Evolutionary conservation across 768 basidiomycete genomes (phyloP), one percentile per base, ranked within the genome.

Genomic region (Russula emetica): DNA sequence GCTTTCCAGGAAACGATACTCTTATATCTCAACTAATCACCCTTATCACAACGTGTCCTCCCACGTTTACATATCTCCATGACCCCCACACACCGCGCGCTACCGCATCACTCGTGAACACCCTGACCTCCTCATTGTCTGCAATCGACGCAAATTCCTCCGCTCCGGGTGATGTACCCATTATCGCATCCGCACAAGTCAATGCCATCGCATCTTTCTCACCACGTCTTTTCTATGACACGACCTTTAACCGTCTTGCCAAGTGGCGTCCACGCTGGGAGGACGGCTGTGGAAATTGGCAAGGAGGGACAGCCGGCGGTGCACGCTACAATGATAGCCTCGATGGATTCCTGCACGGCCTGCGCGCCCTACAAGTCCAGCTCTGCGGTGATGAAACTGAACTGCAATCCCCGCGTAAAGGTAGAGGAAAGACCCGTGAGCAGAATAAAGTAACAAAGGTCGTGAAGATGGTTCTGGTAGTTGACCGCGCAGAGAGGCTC

Each of bases 401-500:
- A 8, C 18, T 24, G 20, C 16, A n/a, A n/a, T 40, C 56, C 66
- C 59, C 62, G 54, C 53, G 44, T 40, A 59, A 57, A n/a, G 44
- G 50, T 11, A 62, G 68, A 13, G 65, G 67, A 34, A 70, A 62
- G 11, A 53, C 28, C 2, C 74, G 71, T 49, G 68, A 69, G 5
- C 79, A 76, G 50, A 73, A 70, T 20, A 77, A 74, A 42, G 72
- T 60, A 42, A 78, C 61, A 42, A 78, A 69, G 68, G 69, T 72
- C 1, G 66, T 75, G 60, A 72, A 81, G 66, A 76, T 90, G 67
- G 82, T 88, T 11, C 76, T 92, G 47, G 74, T 86, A 6, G 71
- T 92, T 45, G 86, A 90, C 66, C 78, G 79, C n/a, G 85, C 84
- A 0, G 89, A 92, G 71, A 78, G 83, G 50, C 72, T 92, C 63